These are phyloP conservation scores for Blastosporella zonata DNA, from an alignment of 1,284 basidiomycete species.

Conservation along the genomic window DNA sequence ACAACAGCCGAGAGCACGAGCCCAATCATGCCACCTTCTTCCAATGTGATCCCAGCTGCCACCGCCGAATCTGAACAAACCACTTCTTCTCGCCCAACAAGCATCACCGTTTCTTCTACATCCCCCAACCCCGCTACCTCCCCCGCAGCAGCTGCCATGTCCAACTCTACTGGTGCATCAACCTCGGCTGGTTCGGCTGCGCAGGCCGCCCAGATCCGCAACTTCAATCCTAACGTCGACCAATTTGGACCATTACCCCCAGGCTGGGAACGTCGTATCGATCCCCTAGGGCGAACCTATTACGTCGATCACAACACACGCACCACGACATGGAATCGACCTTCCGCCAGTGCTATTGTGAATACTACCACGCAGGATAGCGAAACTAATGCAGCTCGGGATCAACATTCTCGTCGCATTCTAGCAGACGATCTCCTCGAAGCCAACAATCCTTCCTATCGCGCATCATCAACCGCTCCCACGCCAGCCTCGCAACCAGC, in stretches of 20 bases:
- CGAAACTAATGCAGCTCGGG: slow-evolving; percentile 70
- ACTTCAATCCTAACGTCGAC: slow-evolving; percentile 85
- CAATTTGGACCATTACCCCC: slow-evolving; percentile 79
- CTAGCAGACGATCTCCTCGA: slow-evolving; percentile 81
- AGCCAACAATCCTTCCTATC: slow-evolving; percentile 43
- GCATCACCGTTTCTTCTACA: slow-evolving; percentile 30
- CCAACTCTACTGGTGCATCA: slow-evolving; percentile 11
- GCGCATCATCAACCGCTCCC: slow-evolving; percentile 33
- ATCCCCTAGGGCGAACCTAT: slow-evolving; percentile 88
- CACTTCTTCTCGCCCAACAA: slow-evolving; percentile 33
- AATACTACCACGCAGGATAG: slow-evolving; percentile 53
- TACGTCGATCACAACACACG: slow-evolving; percentile 94
- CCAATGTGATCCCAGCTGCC: slow-evolving; percentile 35
- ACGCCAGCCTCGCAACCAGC: slow-evolving; percentile 31
- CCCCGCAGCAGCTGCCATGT: slow-evolving; percentile 24
- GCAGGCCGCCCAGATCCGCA: slow-evolving; percentile 52
- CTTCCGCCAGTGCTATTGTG: slow-evolving; percentile 51
- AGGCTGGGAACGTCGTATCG: slow-evolving; percentile 92
- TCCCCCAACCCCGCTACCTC: slow-evolving; percentile 28
- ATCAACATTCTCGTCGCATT: slow-evolving; percentile 74
- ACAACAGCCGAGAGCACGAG: slow-evolving; percentile 37
- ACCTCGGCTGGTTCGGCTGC: slow-evolving; percentile 22
- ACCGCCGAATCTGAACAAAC: slow-evolving; percentile 35
- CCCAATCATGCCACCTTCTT: slow-evolving; percentile 28
- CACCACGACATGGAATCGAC: slow-evolving; percentile 90